phyloP scores from a whole-genome alignment of 2,329 filamentous ascomycete genomes.

The Fusarium verticillioides region DNA sequence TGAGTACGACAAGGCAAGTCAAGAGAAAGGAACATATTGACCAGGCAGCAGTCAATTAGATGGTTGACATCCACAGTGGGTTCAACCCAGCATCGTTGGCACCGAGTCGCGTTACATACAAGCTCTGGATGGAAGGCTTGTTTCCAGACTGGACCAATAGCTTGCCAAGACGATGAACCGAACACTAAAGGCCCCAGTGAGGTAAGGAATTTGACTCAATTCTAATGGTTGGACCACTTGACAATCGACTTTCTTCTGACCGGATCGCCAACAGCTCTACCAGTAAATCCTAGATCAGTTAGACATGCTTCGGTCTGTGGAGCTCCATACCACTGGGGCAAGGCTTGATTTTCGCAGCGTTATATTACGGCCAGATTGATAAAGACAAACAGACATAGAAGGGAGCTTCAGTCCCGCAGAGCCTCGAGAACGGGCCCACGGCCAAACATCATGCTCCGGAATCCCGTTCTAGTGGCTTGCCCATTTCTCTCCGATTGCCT shows the following conservation, averaged over 20 bases:
- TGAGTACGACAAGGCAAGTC: neutral
- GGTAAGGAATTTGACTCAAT: neutral
- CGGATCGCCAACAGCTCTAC: neutral
- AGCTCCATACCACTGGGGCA: neutral
- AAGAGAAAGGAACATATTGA: neutral
- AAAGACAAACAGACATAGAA: neutral
- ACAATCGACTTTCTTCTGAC: neutral
- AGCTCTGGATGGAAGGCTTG: neutral
- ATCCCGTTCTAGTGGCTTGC: neutral
- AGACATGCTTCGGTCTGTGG: neutral
- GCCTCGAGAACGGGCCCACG: too few relatives aligned
- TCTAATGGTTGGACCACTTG: neutral
- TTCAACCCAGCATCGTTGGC: neutral
- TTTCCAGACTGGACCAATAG: neutral
- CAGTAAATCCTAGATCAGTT: neutral
- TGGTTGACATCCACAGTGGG: neutral
- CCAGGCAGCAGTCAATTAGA: neutral
- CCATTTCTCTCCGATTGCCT: neutral
- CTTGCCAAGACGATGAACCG: constrained; percentile 2
- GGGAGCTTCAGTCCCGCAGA: neutral
- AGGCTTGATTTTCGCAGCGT: neutral
- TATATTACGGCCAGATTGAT: neutral
- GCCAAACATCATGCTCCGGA: neutral
- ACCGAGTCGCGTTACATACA: neutral
- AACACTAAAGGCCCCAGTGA: neutral